phyloP scores from a whole-genome alignment of 192 early-diverging fungal genomes.

The Haplosporangium gracile region DNA sequence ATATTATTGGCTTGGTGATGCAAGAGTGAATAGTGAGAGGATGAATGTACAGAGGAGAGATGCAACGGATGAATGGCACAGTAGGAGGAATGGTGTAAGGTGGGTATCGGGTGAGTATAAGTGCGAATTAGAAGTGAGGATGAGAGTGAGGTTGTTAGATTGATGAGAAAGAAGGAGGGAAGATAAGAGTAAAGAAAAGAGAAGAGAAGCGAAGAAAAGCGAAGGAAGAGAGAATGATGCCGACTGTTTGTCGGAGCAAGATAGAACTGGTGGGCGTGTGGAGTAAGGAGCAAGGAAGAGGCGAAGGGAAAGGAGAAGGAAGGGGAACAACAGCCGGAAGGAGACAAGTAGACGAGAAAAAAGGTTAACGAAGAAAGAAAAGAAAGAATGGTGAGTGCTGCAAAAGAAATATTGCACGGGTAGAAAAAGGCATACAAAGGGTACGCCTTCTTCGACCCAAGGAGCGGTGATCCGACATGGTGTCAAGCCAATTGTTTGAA shows the following conservation, averaged over 20 bases:
- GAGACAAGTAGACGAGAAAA: background rate
- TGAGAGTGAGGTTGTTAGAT: background rate
- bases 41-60: background rate
- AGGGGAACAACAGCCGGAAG: constrained; percentile 1
- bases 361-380: background rate
- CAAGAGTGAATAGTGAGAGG: background rate
- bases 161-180: background rate
- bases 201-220: background rate
- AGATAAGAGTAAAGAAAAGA: too few species aligned
- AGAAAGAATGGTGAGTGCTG: background rate
- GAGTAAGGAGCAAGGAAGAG: background rate
- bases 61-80: background rate
- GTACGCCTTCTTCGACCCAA: background rate
- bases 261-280: background rate
- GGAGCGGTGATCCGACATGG: background rate
- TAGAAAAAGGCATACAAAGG: background rate
- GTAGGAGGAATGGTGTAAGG: background rate
- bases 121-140: constrained; percentile 1
- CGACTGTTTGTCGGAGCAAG: background rate
- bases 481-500: too few species aligned
- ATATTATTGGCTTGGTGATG: background rate
- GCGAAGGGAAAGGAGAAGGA: background rate
- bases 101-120: background rate
- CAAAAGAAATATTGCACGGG: too few species aligned
- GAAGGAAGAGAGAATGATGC: background rate